Evolutionary conservation across 305 asterid genomes (phyloP).

Genomic region (Stenogyne calaminthoides): DNA sequence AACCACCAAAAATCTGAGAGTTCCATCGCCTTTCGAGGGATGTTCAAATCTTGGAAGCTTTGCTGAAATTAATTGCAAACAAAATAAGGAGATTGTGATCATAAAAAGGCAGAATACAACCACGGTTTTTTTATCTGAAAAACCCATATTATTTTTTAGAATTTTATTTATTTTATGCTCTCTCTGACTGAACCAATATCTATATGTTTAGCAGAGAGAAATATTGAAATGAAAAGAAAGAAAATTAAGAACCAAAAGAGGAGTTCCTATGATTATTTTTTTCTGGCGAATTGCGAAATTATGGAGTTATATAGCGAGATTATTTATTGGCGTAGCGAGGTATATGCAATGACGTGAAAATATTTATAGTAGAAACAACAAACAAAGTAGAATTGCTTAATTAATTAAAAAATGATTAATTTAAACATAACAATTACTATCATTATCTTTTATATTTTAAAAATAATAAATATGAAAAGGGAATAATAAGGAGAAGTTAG

Average conservation of each 20-base stretch:
- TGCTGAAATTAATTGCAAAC: slow-evolving; percentile 11
- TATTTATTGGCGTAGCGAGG: slow-evolving; percentile 27
- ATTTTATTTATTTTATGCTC: slow-evolving; percentile 28
- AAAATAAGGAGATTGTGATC: slow-evolving; percentile 28
- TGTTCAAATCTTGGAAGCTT: slow-evolving; percentile 63
- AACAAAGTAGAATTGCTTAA: slow-evolving; percentile 15
- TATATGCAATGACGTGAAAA: slow-evolving; percentile 27
- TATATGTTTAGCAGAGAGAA: slow-evolving; percentile 14
- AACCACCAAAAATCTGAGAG: slow-evolving; percentile 66
- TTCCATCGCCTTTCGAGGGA: slow-evolving; percentile 51
- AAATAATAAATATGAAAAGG: too few relatives aligned
- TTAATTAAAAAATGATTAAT: too few relatives aligned
- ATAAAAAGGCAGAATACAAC: slow-evolving; percentile 42
- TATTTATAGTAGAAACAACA: slow-evolving; percentile 28
- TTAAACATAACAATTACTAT: not conserved
- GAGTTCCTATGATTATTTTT: not conserved
- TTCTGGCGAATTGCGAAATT: not conserved
- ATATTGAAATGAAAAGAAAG: not conserved
- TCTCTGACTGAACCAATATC: slow-evolving; percentile 31
- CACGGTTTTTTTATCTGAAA: slow-evolving; percentile 43
- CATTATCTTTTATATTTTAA: too few relatives aligned
- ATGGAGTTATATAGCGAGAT: not conserved
- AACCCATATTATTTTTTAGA: slow-evolving; percentile 34
- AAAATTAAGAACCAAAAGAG: not conserved
- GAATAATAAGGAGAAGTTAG: too few relatives aligned